phyloP scores from a whole-genome alignment of 2,329 filamentous ascomycete species.

The Xylariaceae sp. region DNA sequence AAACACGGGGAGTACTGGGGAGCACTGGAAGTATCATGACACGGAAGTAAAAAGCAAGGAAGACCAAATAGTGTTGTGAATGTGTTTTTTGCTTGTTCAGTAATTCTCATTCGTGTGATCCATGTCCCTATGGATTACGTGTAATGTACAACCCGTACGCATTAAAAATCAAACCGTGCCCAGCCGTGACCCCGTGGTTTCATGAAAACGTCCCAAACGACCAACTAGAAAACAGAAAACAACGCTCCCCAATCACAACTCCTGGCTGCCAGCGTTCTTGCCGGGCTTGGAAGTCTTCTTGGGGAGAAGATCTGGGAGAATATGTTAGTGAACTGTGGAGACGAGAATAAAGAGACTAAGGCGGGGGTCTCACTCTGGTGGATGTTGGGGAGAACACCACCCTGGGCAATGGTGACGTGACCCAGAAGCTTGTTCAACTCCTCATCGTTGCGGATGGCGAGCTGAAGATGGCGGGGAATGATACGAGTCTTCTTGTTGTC shows the following conservation, averaged over 20 bases:
- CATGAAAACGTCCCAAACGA: conserved; percentile 67
- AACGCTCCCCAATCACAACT: conserved; percentile 65
- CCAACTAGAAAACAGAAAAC: conserved; percentile 58
- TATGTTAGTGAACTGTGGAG: conserved; percentile 35
- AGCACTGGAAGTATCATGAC: too few species aligned
- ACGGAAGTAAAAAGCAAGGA: neutral
- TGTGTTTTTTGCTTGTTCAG: conserved; percentile 38
- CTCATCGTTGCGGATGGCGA: conserved; percentile 99
- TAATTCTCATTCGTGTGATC: conserved; percentile 57
- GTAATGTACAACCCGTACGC: conserved; percentile 64
- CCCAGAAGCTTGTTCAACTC: conserved; percentile 98
- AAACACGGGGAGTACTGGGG: too few species aligned
- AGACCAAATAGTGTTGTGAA: neutral
- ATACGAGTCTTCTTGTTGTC: conserved; percentile 99
- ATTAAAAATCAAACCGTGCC: conserved; percentile 63
- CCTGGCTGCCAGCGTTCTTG: conserved; percentile 81
- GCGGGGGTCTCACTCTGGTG: conserved; percentile 75
- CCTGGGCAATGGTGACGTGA: conserved; percentile 94
- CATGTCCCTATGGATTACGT: conserved; percentile 63
- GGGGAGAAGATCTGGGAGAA: conserved; percentile 77
- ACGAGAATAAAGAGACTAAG: conserved; percentile 10
- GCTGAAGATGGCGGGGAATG: conserved; percentile 97
- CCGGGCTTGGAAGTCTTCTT: conserved; percentile 98
- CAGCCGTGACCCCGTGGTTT: conserved; percentile 74
- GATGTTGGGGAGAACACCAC: conserved; percentile 95